Base-by-base conservation (phyloP, 352 stramenopile species). In the Hyaloperonospora arabidopsidis region DNA sequence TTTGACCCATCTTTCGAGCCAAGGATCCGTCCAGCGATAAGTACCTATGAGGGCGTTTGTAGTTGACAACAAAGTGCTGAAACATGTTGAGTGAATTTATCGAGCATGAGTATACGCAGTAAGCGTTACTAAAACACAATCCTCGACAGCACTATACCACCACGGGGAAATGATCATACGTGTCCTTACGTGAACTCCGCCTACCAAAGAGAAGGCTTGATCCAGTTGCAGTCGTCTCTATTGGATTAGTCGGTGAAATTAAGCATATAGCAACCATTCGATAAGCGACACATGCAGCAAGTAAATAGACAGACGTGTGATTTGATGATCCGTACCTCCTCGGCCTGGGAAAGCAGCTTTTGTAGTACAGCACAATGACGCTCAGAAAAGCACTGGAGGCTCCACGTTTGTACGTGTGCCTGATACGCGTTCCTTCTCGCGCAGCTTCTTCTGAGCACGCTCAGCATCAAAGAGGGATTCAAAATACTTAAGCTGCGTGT, bases 401-500 rank as follows among this genome's bases (percentile, higher is more conserved):
- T 86, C 73, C 15, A 34, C 53, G 23, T 67, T 74, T 14, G 59
- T 48, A 23, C 45, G 56, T n/a, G 22, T 60, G 21, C 47, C 49
- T 45, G 34, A 61, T 50, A 49, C 53, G 41, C 67, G 68, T 21
- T 70, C 63, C 34, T 92, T 76, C 59, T 86, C 81, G 49, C 68
- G 53, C 25, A 88, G 76, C 45, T 87, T 95, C 45, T 85, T 85
- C 65, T 96, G 68, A 8, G 85, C 87, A 23, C 86, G 93, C 17
- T 95, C 78, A 12, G 96, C 58, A 67, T 98, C 92, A 52, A 98
- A 98, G 8, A 99, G 79, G 21, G 89, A 89, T 65, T 97, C 91
- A 51, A 97, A 94, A 62, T 97, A 98, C 69, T 98, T 98, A 39
- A 98, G 83, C 66, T 99, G 96, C 17, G 87, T 98, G 58, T 98